Conservation (phyloP, 1,284 basidiomycete genomes). For the Peniophora sp. region DNA sequence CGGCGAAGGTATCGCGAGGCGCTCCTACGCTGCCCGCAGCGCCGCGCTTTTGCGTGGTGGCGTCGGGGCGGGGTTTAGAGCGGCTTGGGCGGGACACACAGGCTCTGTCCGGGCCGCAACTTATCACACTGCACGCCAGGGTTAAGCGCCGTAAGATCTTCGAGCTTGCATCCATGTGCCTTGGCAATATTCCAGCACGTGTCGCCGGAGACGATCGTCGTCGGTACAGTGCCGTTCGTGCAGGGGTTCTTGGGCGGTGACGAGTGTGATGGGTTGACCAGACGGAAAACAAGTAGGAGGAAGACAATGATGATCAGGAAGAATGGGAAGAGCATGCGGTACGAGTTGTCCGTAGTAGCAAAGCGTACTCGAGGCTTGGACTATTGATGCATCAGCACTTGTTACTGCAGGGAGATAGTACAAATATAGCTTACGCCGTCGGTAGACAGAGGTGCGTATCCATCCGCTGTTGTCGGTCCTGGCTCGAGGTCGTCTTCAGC, state of each 20-base stretch:
- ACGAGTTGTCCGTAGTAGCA: constrained; percentile 31
- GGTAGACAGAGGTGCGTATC: constrained; percentile 45
- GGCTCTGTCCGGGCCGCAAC: constrained; percentile 48
- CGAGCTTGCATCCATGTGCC: constrained; percentile 42
- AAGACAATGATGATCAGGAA: constrained; percentile 60
- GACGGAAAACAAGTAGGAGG: constrained; percentile 59
- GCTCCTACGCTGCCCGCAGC: too few relatives aligned
- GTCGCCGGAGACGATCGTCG: constrained; percentile 52
- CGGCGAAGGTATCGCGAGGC: too few relatives aligned
- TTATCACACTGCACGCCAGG: constrained; percentile 45
- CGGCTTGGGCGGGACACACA: constrained; percentile 38
- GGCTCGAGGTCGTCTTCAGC: constrained; percentile 47
- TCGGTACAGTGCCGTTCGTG: constrained; percentile 37
- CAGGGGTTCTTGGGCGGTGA: constrained; percentile 28
- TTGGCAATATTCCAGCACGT: constrained; percentile 63
- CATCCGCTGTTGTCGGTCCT: constrained; percentile 39
- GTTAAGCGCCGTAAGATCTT: constrained; percentile 48
- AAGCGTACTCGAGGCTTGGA: constrained; percentile 22
- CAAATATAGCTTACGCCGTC: constrained; percentile 37
- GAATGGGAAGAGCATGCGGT: constrained; percentile 65
- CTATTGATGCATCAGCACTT: neutral
- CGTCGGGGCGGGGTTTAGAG: too few relatives aligned
- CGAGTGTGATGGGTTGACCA: constrained; percentile 38
- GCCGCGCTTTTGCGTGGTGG: too few relatives aligned
- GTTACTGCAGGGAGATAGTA: neutral